These are phyloP conservation scores for Artemisia annua DNA, from an alignment of 129 eudicot species.

Conservation along the genomic window DNA sequence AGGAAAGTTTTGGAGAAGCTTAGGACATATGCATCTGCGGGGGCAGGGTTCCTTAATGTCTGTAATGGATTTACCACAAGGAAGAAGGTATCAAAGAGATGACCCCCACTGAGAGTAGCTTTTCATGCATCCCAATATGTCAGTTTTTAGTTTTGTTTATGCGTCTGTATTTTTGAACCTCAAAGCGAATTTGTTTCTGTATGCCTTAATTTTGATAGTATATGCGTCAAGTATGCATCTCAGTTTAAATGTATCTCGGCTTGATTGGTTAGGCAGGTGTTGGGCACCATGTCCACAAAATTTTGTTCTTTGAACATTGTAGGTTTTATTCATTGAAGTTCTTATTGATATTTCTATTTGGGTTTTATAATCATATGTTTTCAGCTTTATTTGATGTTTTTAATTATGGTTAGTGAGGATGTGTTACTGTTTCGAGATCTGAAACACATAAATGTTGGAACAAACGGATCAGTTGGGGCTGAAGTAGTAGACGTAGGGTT, in stretches of 20 bases:
- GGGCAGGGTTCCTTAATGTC: constrained; percentile 11
- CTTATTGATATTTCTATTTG: background rate
- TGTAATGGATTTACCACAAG: constrained; percentile 19
- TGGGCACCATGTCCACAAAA: background rate
- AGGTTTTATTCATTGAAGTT: background rate
- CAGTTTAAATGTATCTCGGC: too few species aligned
- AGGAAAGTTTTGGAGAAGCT: constrained; percentile 70
- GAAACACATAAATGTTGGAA: too few species aligned
- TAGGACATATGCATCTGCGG: constrained; percentile 50
- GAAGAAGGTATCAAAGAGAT: constrained; percentile 36
- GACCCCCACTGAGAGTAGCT: constrained; percentile 1
- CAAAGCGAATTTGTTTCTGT: background rate
- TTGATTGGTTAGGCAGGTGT: background rate
- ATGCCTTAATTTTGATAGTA: background rate
- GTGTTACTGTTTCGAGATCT: background rate
- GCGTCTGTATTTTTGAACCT: background rate
- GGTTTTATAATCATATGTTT: background rate
- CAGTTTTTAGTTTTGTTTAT: background rate
- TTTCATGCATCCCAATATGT: background rate
- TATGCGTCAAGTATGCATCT: too few species aligned
- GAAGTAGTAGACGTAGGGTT: too few species aligned
- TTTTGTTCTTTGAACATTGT: background rate
- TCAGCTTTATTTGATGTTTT: background rate
- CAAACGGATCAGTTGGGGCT: too few species aligned
- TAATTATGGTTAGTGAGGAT: background rate